Conservation (phyloP, 805 yeast species). For the Brettanomyces naardenensis region DNA sequence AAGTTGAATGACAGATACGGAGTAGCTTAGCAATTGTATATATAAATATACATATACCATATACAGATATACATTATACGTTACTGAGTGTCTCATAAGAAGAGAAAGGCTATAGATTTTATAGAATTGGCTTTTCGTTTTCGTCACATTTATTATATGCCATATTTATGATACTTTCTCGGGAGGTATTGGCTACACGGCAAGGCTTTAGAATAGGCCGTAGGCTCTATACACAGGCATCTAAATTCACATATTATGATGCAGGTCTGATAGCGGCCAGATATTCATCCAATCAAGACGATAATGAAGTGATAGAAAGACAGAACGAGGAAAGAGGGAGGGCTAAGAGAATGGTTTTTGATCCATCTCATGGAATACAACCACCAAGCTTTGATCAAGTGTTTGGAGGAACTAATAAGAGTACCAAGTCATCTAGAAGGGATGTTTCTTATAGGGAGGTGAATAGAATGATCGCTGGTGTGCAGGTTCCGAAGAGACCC, state of each 20-base stretch:
- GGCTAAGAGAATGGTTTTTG: constrained; percentile 18
- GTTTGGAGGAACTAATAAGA: constrained; percentile 24
- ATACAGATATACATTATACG: no score
- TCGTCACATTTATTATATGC: no score
- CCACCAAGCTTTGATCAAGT: constrained; percentile 18
- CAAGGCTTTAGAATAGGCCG: no score
- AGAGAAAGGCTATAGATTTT: no score
- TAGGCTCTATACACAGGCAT: neutral
- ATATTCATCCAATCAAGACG: neutral
- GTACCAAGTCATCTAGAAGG: constrained; percentile 27
- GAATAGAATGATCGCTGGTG: constrained; percentile 44
- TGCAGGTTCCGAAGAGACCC: constrained; percentile 77
- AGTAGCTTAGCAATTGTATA: no score
- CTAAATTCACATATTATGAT: neutral
- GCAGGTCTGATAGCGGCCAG: neutral
- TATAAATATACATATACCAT: no score
- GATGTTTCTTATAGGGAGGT: constrained; percentile 28
- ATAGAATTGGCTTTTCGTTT: no score
- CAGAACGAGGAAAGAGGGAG: neutral
- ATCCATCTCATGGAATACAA: constrained; percentile 14
- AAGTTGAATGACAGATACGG: no score
- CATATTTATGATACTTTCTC: no score
- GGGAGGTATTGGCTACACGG: no score
- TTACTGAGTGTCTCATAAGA: no score
- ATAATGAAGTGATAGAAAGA: neutral